These are phyloP conservation scores for Podaxis sp. DNA, from an alignment of 768 basidiomycete species.

Conservation along the genomic window DNA sequence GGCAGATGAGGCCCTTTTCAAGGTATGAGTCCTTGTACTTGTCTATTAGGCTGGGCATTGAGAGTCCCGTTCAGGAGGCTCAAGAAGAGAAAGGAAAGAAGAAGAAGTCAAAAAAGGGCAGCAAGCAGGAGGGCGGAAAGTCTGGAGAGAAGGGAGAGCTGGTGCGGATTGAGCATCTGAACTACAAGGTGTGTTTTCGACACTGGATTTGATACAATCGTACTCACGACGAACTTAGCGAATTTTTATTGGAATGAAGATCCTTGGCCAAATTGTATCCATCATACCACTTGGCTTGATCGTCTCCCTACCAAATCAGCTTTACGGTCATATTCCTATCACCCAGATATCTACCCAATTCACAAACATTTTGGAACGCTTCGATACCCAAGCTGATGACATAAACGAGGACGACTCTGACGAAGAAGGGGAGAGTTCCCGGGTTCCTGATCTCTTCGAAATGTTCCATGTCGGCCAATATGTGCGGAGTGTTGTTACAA, in stretches of 20 bases:
- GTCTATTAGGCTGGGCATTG: background rate
- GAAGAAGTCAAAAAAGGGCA: conserved; percentile 46
- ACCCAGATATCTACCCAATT: conserved; percentile 85
- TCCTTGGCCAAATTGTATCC: conserved; percentile 84
- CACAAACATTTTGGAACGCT: conserved; percentile 67
- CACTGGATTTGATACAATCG: background rate
- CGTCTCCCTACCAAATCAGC: conserved; percentile 93
- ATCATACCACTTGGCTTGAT: conserved; percentile 88
- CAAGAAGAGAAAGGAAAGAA: conserved; percentile 42
- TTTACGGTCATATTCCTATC: conserved; percentile 91
- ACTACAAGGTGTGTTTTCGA: conserved; percentile 71
- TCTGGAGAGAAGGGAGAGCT: conserved; percentile 45
- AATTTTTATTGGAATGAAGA: conserved; percentile 78
- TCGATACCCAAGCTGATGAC: conserved; percentile 52
- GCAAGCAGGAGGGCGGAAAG: conserved; percentile 43
- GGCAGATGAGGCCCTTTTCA: conserved; percentile 77
- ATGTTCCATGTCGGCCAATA: conserved; percentile 88
- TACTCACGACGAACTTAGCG: conserved; percentile 47
- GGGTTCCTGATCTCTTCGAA: conserved; percentile 67
- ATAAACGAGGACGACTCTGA: conserved; percentile 47
- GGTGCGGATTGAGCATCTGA: conserved; percentile 85
- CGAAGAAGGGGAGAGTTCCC: conserved; percentile 42
- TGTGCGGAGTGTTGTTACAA: conserved; percentile 74
- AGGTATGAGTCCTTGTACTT: conserved; percentile 39
- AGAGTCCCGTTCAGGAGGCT: conserved; percentile 10